These are phyloP conservation scores for Colletotrichum chlorophyti DNA, from an alignment of 2,329 filamentous ascomycete genomes.

Conservation along the genomic window DNA sequence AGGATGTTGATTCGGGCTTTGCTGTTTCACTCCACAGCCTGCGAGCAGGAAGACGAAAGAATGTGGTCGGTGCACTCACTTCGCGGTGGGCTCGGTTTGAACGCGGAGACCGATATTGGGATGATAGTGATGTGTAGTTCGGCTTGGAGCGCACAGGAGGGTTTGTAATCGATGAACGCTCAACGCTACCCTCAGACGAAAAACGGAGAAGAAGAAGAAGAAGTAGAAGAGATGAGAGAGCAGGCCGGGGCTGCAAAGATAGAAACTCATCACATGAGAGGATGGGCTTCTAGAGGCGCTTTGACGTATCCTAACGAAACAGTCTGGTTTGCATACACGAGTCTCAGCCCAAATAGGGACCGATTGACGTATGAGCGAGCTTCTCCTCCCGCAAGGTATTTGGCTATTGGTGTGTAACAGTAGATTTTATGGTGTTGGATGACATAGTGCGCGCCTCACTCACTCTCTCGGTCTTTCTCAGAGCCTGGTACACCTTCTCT, in stretches of 20 bases:
- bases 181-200: too few species aligned
- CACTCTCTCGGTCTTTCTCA: too few species aligned
- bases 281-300: conserved; percentile 2
- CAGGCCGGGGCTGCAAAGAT: conserved; percentile 17
- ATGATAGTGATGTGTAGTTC: too few species aligned
- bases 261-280: neutral
- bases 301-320: conserved; percentile 25
- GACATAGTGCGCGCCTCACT: too few species aligned
- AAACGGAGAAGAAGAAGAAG: neutral
- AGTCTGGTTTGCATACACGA: conserved; percentile 2
- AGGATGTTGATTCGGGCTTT: conserved; percentile 11
- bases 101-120: conserved; percentile 19
- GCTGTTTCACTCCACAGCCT: conserved; percentile 25
- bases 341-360: neutral
- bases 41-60: too few species aligned
- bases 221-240: neutral
- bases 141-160: too few species aligned
- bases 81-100: conserved; percentile 11
- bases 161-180: too few species aligned
- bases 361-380: too few species aligned
- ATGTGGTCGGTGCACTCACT: conserved; percentile 8
- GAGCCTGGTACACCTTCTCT: too few species aligned
- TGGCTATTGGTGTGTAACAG: too few species aligned
- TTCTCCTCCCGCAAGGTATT: too few species aligned
- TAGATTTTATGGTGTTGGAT: too few species aligned